Evolutionary conservation across 1,284 basidiomycete genomes (phyloP).

Genomic region (Puccinia polysora): DNA sequence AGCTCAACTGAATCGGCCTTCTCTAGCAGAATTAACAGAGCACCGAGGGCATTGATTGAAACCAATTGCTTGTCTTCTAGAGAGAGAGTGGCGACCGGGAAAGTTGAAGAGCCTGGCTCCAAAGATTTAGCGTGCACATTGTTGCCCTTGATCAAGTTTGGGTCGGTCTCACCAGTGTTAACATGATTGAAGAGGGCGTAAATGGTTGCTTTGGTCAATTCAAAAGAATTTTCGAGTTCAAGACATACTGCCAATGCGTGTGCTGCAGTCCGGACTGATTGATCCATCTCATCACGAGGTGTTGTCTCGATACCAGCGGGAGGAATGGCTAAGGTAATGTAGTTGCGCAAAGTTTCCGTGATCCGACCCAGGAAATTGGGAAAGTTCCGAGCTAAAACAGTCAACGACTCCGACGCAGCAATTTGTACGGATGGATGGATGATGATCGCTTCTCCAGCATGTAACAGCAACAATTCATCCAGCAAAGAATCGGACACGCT

Average conservation of each 20-base stretch:
- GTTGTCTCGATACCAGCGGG: not conserved
- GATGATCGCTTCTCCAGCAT: slow-evolving; percentile 28
- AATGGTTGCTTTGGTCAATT: slow-evolving; percentile 21
- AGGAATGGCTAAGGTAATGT: slow-evolving; percentile 31
- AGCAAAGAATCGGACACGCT: slow-evolving; percentile 15
- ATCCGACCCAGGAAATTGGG: slow-evolving; percentile 20
- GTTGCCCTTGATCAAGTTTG: not conserved
- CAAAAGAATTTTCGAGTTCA: slow-evolving; percentile 26
- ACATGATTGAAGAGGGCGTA: slow-evolving; percentile 38
- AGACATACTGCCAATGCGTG: slow-evolving; percentile 34
- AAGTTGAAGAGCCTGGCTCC: not conserved
- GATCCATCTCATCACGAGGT: not conserved
- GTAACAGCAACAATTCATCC: slow-evolving; percentile 29
- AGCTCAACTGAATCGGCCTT: slow-evolving; percentile 27
- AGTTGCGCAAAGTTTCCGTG: slow-evolving; percentile 21
- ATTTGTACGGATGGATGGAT: slow-evolving; percentile 31
- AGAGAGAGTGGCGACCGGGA: slow-evolving; percentile 11
- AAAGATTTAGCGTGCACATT: slow-evolving; percentile 8
- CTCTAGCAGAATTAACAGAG: slow-evolving; percentile 20
- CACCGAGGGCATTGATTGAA: slow-evolving; percentile 33
- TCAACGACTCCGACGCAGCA: slow-evolving; percentile 33
- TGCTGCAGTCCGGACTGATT: slow-evolving; percentile 30
- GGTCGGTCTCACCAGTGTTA: slow-evolving; percentile 20
- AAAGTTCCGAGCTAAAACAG: slow-evolving; percentile 35
- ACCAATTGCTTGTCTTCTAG: slow-evolving; percentile 26